phyloP scores from a whole-genome alignment of 768 basidiomycete species.

The Leccinum imitatum region DNA sequence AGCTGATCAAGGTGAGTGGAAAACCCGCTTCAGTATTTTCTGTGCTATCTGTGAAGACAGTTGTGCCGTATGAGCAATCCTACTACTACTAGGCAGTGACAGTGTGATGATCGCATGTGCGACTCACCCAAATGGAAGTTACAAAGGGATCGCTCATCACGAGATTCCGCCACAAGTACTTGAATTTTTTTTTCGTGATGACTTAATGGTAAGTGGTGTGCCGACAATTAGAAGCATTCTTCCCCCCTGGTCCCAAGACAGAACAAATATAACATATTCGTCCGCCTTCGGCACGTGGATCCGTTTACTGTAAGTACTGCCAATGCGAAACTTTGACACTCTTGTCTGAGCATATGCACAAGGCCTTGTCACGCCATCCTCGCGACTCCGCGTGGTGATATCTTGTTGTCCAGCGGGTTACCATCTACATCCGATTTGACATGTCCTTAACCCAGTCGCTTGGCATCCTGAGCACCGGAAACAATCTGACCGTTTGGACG shows the following conservation, averaged over 20 bases:
- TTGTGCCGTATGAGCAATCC: neutral
- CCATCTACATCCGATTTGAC: neutral
- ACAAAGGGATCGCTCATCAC: neutral
- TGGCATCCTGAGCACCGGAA: neutral
- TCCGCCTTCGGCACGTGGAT: neutral
- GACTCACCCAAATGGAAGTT: too few relatives aligned
- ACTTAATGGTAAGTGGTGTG: neutral
- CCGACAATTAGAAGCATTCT: neutral
- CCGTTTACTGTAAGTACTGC: slow-evolving; percentile 3
- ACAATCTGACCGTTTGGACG: neutral
- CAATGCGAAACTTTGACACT: slow-evolving; percentile 1
- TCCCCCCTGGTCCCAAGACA: neutral
- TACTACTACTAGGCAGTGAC: too few relatives aligned
- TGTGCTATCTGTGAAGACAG: neutral
- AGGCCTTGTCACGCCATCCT: slow-evolving; percentile 13
- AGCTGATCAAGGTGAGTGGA: neutral
- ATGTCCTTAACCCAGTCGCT: neutral
- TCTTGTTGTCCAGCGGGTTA: slow-evolving; percentile 1
- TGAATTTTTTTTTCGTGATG: neutral
- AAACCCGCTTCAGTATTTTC: neutral
- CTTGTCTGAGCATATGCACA: slow-evolving; percentile 6
- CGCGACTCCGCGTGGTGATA: slow-evolving; percentile 17
- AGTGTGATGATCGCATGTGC: too few relatives aligned
- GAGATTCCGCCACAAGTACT: neutral
- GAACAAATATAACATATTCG: neutral